These are phyloP conservation scores for Aureobasidium namibiae DNA, from an alignment of 2,329 filamentous ascomycete species.

Conservation along the genomic window DNA sequence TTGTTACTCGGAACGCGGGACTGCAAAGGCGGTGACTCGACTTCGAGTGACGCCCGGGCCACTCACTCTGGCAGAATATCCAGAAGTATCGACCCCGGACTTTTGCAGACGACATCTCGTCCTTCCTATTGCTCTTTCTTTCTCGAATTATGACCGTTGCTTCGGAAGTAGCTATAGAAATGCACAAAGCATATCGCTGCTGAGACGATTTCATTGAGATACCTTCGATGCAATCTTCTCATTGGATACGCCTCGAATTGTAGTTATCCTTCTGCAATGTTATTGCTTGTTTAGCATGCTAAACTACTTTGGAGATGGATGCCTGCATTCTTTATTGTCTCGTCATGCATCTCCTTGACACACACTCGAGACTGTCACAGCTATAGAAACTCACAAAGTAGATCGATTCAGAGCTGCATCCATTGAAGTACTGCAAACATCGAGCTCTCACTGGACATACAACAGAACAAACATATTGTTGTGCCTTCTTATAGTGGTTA, in stretches of 20 bases:
- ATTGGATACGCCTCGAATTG: neutral
- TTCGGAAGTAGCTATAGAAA: neutral
- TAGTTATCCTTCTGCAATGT: neutral
- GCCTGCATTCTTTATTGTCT: neutral
- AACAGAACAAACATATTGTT: neutral
- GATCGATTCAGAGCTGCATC: neutral
- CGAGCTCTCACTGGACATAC: neutral
- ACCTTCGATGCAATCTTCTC: neutral
- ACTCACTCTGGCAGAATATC: neutral
- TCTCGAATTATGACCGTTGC: neutral
- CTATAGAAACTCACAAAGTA: neutral
- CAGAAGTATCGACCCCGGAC: neutral
- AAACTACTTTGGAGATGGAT: neutral
- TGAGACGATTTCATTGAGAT: neutral
- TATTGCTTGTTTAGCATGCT: neutral
- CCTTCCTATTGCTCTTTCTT: neutral
- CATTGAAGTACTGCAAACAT: neutral
- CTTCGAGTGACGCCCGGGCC: neutral
- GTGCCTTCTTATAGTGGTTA: neutral
- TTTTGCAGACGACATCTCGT: neutral
- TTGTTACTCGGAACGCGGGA: neutral
- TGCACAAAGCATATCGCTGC: neutral
- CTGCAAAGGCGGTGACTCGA: conserved; percentile 4
- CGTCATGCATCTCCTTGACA: neutral
- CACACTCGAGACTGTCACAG: too few species aligned